Percentiles rank a stretch among this genome's conserved stretches.
Conservation (phyloP, 1,284 basidiomycete species). For the Sporisorium iseilematis-ciliati region DNA sequence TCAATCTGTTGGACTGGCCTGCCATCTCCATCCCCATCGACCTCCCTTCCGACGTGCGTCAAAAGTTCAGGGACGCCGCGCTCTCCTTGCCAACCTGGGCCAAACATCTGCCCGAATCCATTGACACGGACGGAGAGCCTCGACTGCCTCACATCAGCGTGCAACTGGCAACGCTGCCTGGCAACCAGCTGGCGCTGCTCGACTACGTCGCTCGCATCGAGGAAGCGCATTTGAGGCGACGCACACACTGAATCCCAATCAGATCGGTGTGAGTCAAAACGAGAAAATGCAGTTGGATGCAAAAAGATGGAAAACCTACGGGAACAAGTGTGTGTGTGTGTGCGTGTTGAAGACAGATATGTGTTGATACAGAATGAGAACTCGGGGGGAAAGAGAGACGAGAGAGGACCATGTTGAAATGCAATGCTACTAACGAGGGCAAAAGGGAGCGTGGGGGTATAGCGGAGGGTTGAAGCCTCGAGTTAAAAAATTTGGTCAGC, state of each 20-base stretch:
- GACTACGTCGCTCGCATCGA: conserved; percentile 19
- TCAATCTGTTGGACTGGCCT: conserved; percentile 48
- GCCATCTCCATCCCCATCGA: conserved; percentile 26
- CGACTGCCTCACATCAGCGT: conserved; percentile 22
- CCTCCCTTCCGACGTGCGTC: not conserved
- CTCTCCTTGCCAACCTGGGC: conserved; percentile 4
- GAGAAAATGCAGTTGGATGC: conserved; percentile 40
- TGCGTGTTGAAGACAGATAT: conserved; percentile 24
- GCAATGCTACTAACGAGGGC: conserved; percentile 5
- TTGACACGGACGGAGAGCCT: not conserved
- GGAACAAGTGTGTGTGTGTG: not conserved
- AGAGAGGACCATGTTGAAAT: conserved; percentile 39
- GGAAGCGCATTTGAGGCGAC: too few relatives aligned
- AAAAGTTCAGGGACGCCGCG: not conserved
- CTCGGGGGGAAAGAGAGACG: not conserved
- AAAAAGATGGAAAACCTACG: conserved; percentile 1
- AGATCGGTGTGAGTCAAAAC: not conserved
- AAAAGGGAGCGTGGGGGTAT: conserved; percentile 18
- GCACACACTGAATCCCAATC: too few relatives aligned
- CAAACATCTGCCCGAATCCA: conserved; percentile 8
- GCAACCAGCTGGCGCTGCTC: conserved; percentile 20
- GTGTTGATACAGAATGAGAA: conserved; percentile 19
- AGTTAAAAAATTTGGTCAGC: too few relatives aligned
- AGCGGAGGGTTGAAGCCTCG: conserved; percentile 39
- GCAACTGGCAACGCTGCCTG: conserved; percentile 31